Base-by-base conservation (phyloP, 495 filamentous ascomycete genomes). In the Tuber magnatum region DNA sequence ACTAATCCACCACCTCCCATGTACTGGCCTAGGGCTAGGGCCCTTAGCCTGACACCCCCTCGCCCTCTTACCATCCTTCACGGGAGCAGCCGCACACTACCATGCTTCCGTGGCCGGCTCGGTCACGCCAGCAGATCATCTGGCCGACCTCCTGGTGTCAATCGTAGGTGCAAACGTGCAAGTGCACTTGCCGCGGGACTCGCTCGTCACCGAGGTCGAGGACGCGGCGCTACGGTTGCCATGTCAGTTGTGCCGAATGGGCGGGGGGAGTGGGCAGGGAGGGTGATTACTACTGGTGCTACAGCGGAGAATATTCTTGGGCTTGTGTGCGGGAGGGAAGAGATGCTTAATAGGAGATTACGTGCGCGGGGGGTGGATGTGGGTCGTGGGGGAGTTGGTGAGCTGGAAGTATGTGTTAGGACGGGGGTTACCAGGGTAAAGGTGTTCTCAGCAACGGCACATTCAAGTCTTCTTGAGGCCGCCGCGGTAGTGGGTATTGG, bases 101-200 rank as follows among this genome's bases (percentile, higher is more conserved):
- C 95, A 92, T 83, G 94, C 93, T 39, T 97, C 97, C 81, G 90
- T 98, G 10, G 96, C 91, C 0, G 94, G 94, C 32, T 92, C 92
- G 24, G 84, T 86, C 43, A 93, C 93, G 3, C 92, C 93, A 0
- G 89, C 93, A n/a, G 93, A 93, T 43, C 85, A 90, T 46, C 87
- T 92, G n/a, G 94, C 92, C 0, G 94, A 98, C 82, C 89, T 91
- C 80, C 84, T 97, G 20, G 93, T 94, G 70, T 90, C 88, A 14
- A 87, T 88, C 2, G 88, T 89, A 68, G 94, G 97, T 81, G 92
- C 95, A 76, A 97, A 93, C 81, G 89, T 93, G n/a, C 87, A 89
- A 71, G 93, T 97, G 16, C 93, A 97, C 84, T 85, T 97, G 35
- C 89, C 93, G 0, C 84, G 86, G 16, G 90, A 97, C 81, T 91